These are phyloP conservation scores for Sclerotinia borealis DNA, from an alignment of 2,329 filamentous ascomycete genomes.

Conservation along the genomic window DNA sequence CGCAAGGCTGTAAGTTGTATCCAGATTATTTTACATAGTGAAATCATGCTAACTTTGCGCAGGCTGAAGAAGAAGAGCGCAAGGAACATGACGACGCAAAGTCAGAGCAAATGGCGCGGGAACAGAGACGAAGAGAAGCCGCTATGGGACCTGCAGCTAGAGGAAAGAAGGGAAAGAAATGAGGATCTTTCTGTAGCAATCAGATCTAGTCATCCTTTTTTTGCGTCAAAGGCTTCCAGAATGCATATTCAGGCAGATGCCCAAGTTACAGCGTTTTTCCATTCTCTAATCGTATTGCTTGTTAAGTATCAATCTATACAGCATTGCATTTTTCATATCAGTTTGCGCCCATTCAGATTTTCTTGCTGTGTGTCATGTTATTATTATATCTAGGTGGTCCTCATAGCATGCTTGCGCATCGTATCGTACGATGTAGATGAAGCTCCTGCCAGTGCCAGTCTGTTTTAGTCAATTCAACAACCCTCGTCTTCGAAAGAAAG, in stretches of 20 bases:
- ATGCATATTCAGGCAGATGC: not conserved
- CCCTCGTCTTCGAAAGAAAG: too few species aligned
- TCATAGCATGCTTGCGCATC: not conserved
- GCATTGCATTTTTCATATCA: not conserved
- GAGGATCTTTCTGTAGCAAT: not conserved
- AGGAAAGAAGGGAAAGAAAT: constrained; percentile 12
- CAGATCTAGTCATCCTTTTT: not conserved
- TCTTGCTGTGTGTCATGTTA: not conserved
- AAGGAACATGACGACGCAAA: constrained; percentile 36
- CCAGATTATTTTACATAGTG: not conserved
- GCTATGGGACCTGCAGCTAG: constrained; percentile 21
- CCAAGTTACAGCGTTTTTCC: not conserved
- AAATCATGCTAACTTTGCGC: constrained; percentile 17
- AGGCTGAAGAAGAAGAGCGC: constrained; percentile 36
- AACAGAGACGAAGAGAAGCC: constrained; percentile 38
- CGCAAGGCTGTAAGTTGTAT: constrained; percentile 64
- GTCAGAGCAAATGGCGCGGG: constrained; percentile 42
- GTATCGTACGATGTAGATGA: not conserved
- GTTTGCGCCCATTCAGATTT: not conserved
- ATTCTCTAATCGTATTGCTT: not conserved
- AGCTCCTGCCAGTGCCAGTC: too few species aligned
- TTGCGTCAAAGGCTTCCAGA: not conserved
- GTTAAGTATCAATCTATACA: not conserved
- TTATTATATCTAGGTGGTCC: not conserved
- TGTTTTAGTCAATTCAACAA: too few species aligned